phyloP scores from a whole-genome alignment of 2,329 filamentous ascomycete species.

The Penicillium sp. region DNA sequence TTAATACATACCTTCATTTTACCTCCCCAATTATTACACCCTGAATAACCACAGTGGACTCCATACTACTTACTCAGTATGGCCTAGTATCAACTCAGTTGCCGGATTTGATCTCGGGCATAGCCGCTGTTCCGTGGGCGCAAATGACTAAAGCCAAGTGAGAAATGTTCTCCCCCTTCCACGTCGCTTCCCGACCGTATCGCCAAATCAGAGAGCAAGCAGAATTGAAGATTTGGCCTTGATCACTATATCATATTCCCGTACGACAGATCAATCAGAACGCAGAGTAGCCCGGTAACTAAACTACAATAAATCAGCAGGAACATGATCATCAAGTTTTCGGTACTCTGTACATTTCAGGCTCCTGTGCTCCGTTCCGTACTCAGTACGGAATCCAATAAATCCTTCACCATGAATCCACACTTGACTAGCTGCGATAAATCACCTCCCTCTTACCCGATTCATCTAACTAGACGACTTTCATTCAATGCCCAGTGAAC shows the following conservation, averaged over 20 bases:
- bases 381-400: background rate
- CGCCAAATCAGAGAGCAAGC: slow-evolving; percentile 4
- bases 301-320: background rate
- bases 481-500: background rate
- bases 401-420: background rate
- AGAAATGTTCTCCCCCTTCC: background rate
- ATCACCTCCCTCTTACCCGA: background rate
- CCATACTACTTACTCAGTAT: background rate
- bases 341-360: background rate
- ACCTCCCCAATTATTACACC: background rate
- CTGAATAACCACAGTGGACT: background rate
- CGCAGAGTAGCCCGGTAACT: background rate
- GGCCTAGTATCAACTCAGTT: background rate
- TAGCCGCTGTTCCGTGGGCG: slow-evolving; percentile 4
- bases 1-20: background rate
- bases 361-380: too few species aligned
- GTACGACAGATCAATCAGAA: background rate
- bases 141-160: background rate
- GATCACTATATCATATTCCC: background rate
- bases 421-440: background rate
- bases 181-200: slow-evolving; percentile 12
- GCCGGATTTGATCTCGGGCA: slow-evolving; percentile 3
- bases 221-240: background rate
- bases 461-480: background rate
- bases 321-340: background rate